Conservation (phyloP, 2,329 filamentous ascomycete species). For the Calonectria hawksworthii region DNA sequence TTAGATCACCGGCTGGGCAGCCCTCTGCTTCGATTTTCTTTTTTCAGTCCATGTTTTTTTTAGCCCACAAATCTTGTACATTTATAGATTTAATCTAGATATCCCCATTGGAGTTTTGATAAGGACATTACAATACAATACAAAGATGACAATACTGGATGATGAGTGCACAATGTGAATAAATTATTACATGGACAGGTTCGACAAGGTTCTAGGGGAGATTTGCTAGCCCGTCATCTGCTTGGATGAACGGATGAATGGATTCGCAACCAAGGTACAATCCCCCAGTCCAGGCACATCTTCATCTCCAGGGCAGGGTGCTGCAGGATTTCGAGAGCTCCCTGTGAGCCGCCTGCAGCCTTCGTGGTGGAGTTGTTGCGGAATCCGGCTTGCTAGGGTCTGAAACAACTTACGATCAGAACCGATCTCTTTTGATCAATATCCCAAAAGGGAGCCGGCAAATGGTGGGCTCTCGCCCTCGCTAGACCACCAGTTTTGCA, state of each 20-base stretch:
- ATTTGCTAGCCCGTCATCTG: no score
- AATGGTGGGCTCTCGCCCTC: constrained; percentile 31
- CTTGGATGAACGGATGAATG: no score
- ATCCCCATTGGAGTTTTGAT: not conserved
- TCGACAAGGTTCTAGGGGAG: no score
- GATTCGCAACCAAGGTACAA: no score
- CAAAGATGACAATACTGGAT: not conserved
- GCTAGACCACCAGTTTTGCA: constrained; percentile 63
- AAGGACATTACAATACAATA: not conserved
- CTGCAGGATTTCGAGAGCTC: no score
- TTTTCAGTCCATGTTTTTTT: not conserved
- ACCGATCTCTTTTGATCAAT: constrained; percentile 61
- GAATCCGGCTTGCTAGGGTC: not conserved
- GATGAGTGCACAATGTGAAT: no score
- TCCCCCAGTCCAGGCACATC: no score
- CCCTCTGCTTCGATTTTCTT: not conserved
- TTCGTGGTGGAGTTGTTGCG: not conserved
- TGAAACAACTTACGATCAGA: not conserved
- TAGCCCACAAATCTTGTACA: not conserved
- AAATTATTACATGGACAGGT: no score
- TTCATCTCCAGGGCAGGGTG: no score
- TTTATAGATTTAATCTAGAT: not conserved
- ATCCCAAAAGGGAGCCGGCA: constrained; percentile 59
- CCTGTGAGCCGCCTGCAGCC: no score
- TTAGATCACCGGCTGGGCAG: not conserved